Percentiles rank a stretch among this genome's conserved stretches.
phyloP scores from a whole-genome alignment of 78 protist species.

The Neovahlkampfia damariscottae region DNA sequence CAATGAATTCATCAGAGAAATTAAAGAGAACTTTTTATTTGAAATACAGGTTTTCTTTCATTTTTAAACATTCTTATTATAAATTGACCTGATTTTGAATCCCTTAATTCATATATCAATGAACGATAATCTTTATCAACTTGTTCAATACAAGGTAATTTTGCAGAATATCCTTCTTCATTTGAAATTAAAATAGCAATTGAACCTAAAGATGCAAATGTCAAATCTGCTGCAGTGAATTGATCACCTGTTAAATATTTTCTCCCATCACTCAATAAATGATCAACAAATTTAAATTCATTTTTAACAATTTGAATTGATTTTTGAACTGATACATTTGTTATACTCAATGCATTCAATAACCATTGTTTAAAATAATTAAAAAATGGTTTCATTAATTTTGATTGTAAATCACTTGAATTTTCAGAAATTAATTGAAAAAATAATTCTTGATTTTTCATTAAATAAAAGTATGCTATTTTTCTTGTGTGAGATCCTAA shows the following conservation, averaged over 20 bases:
- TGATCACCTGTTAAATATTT: neutral
- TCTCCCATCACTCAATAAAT: neutral
- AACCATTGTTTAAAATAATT: neutral
- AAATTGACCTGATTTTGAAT: neutral
- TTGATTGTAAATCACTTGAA: neutral
- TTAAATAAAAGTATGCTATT: neutral
- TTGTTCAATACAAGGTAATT: neutral
- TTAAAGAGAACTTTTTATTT: too few relatives aligned
- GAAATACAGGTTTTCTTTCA: neutral
- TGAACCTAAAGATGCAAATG: neutral
- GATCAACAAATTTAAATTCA: neutral
- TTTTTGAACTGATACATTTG: neutral
- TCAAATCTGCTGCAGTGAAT: neutral
- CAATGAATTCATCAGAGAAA: too few relatives aligned
- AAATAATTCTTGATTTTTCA: neutral
- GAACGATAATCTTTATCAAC: neutral
- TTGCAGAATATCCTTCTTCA: neutral
- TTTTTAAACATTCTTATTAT: neutral
- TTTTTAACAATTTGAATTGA: neutral
- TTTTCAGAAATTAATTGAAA: neutral
- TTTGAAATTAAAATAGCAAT: neutral
- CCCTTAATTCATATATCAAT: neutral
- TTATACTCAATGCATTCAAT: neutral
- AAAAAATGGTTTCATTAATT: neutral
- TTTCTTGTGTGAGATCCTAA: neutral